Evolutionary conservation across 345 rosid genomes (phyloP).

Genomic region (Citrus cavaleriei): DNA sequence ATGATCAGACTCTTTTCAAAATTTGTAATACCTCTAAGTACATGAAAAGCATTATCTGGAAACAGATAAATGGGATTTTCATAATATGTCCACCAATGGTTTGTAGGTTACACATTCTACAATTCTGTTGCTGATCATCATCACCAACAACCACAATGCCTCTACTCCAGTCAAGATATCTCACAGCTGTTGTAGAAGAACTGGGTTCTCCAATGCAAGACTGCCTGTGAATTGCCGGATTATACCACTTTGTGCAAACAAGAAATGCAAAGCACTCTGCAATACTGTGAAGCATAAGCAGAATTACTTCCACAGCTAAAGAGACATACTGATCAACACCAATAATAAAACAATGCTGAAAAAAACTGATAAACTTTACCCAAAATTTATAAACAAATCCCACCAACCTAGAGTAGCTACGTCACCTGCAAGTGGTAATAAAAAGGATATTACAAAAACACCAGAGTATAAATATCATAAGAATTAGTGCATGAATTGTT

Average conservation of each 20-base stretch:
- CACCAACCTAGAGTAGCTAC: slow-evolving; percentile 89
- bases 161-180: slow-evolving; percentile 72
- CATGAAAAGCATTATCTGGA: slow-evolving; percentile 87
- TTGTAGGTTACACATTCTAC: slow-evolving; percentile 62
- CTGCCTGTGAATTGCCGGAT: slow-evolving; percentile 80
- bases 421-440: slow-evolving; percentile 51
- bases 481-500: not conserved
- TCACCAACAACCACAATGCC: slow-evolving; percentile 55
- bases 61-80: slow-evolving; percentile 70
- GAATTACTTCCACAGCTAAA: slow-evolving; percentile 7
- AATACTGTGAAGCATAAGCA: slow-evolving; percentile 44
- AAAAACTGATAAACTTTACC: slow-evolving; percentile 39
- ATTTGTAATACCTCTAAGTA: slow-evolving; percentile 62
- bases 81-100: slow-evolving; percentile 89
- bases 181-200: slow-evolving; percentile 47
- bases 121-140: slow-evolving; percentile 48
- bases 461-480: not conserved
- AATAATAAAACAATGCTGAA: slow-evolving; percentile 3
- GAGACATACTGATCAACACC: not conserved
- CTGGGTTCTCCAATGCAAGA: slow-evolving; percentile 46
- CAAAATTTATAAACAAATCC: slow-evolving; percentile 86
- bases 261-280: slow-evolving; percentile 96
- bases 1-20: not conserved
- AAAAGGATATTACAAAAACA: slow-evolving; percentile 7
- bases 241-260: slow-evolving; percentile 84